Evolutionary conservation across 2,329 filamentous ascomycete species (phyloP).

Genomic region (Penicillium concentricum): DNA sequence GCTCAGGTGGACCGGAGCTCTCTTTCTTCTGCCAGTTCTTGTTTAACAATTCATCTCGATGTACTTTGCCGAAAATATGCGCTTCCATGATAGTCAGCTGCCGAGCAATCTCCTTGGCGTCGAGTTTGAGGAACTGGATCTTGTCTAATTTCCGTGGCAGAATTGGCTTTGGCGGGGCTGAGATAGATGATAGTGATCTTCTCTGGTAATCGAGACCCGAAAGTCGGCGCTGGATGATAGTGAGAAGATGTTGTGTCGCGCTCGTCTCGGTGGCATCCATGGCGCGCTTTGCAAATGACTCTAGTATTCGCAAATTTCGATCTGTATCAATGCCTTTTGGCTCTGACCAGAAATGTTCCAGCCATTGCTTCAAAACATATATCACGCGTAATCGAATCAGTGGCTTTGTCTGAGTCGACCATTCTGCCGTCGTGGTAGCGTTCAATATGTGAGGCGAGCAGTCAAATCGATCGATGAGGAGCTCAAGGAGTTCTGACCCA

Average conservation of each 20-base stretch:
- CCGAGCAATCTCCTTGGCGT: conserved; percentile 85
- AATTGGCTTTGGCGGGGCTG: conserved; percentile 77
- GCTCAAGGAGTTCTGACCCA: conserved; percentile 80
- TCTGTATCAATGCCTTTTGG: conserved; percentile 64
- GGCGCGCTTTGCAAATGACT: conserved; percentile 65
- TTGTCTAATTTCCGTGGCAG: conserved; percentile 98
- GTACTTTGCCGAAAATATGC: conserved; percentile 84
- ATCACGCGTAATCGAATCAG: conserved; percentile 87
- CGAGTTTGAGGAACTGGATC: conserved; percentile 91
- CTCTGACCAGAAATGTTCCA: conserved; percentile 97
- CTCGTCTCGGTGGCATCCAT: conserved; percentile 8
- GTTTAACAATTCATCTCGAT: conserved; percentile 85
- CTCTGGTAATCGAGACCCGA: conserved; percentile 68
- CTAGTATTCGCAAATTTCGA: conserved; percentile 76
- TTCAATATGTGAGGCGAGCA: conserved; percentile 76
- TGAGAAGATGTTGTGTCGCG: conserved; percentile 69
- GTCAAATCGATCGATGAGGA: conserved; percentile 81
- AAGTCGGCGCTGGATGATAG: conserved; percentile 78
- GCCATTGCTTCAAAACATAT: conserved; percentile 94
- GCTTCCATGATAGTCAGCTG: conserved; percentile 94
- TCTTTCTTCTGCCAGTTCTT: conserved; percentile 97
- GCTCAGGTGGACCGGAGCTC: conserved; percentile 58
- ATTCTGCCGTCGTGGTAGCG: conserved; percentile 69
- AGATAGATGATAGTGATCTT: conserved; percentile 60
- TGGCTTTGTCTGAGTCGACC: conserved; percentile 87